Conservation (phyloP, 2,329 filamentous ascomycete species). For the Aspergillus sp. region DNA sequence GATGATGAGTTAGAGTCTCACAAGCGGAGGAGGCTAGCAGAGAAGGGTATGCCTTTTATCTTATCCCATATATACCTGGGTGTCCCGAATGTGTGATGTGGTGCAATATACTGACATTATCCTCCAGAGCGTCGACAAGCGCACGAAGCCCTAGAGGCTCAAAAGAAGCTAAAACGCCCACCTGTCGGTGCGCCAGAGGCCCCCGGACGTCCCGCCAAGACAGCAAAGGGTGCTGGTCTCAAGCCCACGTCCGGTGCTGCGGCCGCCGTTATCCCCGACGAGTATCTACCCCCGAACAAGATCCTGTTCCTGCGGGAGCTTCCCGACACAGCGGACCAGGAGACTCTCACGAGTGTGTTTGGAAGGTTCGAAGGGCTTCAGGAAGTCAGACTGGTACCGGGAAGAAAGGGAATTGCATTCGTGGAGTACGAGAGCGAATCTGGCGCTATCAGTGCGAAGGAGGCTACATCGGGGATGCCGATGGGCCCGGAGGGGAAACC, state of each 20-base stretch:
- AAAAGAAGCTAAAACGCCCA: conserved; percentile 71
- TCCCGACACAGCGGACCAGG: conserved; percentile 80
- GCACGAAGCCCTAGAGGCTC: conserved; percentile 72
- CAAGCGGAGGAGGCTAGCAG: conserved; percentile 77
- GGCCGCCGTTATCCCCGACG: conserved; percentile 82
- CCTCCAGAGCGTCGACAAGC: conserved; percentile 72
- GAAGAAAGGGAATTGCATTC: conserved; percentile 85
- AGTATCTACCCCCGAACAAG: conserved; percentile 96
- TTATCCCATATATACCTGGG: not conserved
- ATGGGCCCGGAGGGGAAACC: conserved; percentile 72
- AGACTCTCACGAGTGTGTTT: conserved; percentile 77
- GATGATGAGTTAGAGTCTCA: conserved; percentile 83
- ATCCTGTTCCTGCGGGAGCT: conserved; percentile 92
- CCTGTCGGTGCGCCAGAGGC: conserved; percentile 48
- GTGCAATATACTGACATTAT: not conserved
- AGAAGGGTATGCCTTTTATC: conserved; percentile 67
- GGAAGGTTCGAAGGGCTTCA: conserved; percentile 89
- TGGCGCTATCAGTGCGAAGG: conserved; percentile 89
- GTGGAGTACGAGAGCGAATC: conserved; percentile 92
- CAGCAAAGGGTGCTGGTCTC: conserved; percentile 69
- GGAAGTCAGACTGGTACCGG: conserved; percentile 86
- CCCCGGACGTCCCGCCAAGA: conserved; percentile 63
- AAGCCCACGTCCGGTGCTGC: conserved; percentile 70
- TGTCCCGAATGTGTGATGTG: not conserved
- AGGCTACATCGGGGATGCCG: conserved; percentile 82